Conservation (phyloP, 352 stramenopile genomes). For the Halophytophthora batemanensis region DNA sequence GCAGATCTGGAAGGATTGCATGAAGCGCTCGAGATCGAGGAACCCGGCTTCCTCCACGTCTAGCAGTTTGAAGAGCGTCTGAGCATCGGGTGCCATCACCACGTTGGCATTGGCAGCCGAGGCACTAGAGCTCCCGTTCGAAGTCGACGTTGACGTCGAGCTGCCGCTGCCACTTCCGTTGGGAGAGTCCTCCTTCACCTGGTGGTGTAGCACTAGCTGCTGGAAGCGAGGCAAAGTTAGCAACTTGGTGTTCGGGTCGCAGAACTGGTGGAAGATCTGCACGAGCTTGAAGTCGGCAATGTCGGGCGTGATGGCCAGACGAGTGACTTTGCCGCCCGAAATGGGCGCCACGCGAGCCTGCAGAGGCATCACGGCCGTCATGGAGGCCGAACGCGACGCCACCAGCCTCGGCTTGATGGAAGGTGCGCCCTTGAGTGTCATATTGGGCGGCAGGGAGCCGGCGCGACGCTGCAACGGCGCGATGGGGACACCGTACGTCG, state of each 20-base stretch:
- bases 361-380: conserved; percentile 7
- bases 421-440: conserved; percentile 22
- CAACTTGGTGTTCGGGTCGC: conserved; percentile 55
- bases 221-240: conserved; percentile 53
- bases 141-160: too few species aligned
- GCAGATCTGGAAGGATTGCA: conserved; percentile 86
- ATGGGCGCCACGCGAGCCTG: conserved; percentile 14
- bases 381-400: conserved; percentile 18
- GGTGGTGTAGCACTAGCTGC: conserved; percentile 60
- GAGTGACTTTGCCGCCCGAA: conserved; percentile 30
- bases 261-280: conserved; percentile 83
- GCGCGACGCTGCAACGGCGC: conserved; percentile 34
- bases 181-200: conserved; percentile 74
- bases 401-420: conserved; percentile 46
- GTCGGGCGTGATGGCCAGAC: conserved; percentile 68
- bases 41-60: conserved; percentile 40
- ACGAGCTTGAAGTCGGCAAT: conserved; percentile 86
- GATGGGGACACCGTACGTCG: conserved; percentile 48
- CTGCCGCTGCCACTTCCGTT: too few species aligned
- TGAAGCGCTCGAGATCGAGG: conserved; percentile 70
- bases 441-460: conserved; percentile 21
- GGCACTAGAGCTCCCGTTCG: conserved; percentile 9
- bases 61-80: conserved; percentile 55
- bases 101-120: conserved; percentile 6
- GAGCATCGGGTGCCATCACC: conserved; percentile 32